phyloP scores from a whole-genome alignment of 2,329 filamentous ascomycete species.

The Neonectria coccinea region DNA sequence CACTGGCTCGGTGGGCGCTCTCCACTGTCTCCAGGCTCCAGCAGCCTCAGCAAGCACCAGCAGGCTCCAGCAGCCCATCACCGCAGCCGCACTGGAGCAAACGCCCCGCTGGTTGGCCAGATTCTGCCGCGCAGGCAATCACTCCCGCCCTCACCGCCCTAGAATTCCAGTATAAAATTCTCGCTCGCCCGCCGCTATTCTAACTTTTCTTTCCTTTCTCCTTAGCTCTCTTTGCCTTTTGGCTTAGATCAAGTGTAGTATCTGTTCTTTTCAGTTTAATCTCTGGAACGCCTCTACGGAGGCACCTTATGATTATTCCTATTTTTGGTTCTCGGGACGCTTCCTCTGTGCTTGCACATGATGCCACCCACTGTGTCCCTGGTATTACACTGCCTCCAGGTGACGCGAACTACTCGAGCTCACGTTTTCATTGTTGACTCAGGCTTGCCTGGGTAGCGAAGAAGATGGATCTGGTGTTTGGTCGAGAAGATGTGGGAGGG shows the following conservation, averaged over 20 bases:
- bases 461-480: constrained; percentile 56
- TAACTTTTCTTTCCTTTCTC: constrained; percentile 48
- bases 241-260: constrained; percentile 94
- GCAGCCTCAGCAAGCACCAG: background rate
- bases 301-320: constrained; percentile 82
- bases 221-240: constrained; percentile 63
- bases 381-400: constrained; percentile 60
- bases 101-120: constrained; percentile 15
- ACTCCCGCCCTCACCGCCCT: constrained; percentile 35
- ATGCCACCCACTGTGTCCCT: constrained; percentile 57
- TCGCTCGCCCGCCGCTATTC: constrained; percentile 32
- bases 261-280: constrained; percentile 98
- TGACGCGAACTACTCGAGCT: constrained; percentile 53
- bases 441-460: constrained; percentile 54
- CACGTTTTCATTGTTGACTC: constrained; percentile 54
- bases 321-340: constrained; percentile 61
- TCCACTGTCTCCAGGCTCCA: background rate
- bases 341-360: constrained; percentile 58
- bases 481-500: too few species aligned
- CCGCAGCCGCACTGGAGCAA: constrained; percentile 8
- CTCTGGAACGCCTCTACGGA: constrained; percentile 84
- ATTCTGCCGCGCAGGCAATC: constrained; percentile 38
- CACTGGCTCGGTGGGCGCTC: constrained; percentile 19
- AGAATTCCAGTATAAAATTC: constrained; percentile 43
- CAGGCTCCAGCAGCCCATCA: constrained; percentile 9